Evolutionary conservation across 176 grass and related monocot species (phyloP), one percentile per base, ranked within the genome.

Genomic region (Otatea glauca): DNA sequence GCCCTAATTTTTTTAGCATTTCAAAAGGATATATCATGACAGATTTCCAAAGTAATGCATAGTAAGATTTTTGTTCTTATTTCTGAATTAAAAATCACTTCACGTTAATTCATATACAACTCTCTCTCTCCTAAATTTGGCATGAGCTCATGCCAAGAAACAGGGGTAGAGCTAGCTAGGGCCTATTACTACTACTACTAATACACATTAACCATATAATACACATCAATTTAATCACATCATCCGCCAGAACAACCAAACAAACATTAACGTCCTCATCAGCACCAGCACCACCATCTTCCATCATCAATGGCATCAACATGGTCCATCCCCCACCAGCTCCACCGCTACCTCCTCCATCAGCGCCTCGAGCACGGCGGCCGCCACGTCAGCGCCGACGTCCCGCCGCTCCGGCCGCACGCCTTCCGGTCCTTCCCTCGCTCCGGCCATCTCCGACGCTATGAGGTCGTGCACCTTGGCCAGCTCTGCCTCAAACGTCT

Each of bases 311-410:
- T 73, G 61, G 64, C 80, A 5, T 25, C 34, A 0, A 13, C 49
- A 41, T 16, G 27, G 34, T 27, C 73, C 67, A 7, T 82, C 53
- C 4, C 4, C 16, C 53, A 83, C 70, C 65, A 82, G 55, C 74
- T 88, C 86, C 74, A 27, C 37, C 67, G 38, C 87, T 9, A 39
- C 12, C 81, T 88, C 87, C 81, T 79, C 87, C 81, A 49, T 66
- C 75, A 88, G 74, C 2, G 18, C 24, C 2, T 88, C 81, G 13
- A 88, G 87, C 87, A 88, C 67, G 1, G 81, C 58, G 0, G 59
- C 75, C 9, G 81, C 87, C 10, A 87, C 8, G 68, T 66, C 37
- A 25, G 0, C 11, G 17, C 43, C 73, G 61, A 87, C 72, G 20
- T 81, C 51, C 37, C 21, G 11, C 77, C 48, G 20, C 41, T 17